Conservation (phyloP, 768 basidiomycete genomes). For the Phylloporus arenicola region DNA sequence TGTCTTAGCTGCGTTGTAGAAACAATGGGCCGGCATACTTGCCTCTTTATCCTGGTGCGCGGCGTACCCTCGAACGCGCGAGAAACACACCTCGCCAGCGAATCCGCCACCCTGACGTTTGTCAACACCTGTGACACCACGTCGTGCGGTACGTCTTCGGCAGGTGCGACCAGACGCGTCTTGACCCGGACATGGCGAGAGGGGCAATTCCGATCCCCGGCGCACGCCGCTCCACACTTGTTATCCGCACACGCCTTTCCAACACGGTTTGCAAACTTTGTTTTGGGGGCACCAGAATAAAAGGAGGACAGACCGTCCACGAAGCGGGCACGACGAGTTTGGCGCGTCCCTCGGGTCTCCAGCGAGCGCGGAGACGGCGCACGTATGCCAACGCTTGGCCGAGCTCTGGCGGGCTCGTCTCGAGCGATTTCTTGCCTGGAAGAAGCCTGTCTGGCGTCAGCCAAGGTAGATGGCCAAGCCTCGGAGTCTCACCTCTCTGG, state of each 20-base stretch:
- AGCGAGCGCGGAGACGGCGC: constrained; percentile 18
- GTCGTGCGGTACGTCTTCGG: constrained; percentile 9
- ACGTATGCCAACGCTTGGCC: constrained; percentile 18
- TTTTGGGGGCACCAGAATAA: not conserved
- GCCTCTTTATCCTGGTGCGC: constrained; percentile 10
- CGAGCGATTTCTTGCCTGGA: constrained; percentile 6
- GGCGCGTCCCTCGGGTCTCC: constrained; percentile 13
- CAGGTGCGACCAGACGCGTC: not conserved
- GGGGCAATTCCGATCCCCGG: constrained; percentile 7
- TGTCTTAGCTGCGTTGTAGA: constrained; percentile 2
- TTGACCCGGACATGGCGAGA: constrained; percentile 15
- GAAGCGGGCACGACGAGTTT: constrained; percentile 18
- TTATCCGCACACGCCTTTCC: constrained; percentile 8
- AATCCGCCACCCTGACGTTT: not conserved
- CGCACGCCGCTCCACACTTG: not conserved
- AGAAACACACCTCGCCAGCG: constrained; percentile 7
- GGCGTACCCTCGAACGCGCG: constrained; percentile 16
- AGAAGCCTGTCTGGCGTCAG: constrained; percentile 9
- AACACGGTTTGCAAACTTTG: not conserved
- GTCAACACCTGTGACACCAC: constrained; percentile 10
- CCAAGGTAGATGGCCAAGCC: not conserved
- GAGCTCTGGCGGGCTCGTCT: constrained; percentile 14
- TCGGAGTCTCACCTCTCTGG: constrained; percentile 7
- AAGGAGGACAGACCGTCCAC: constrained; percentile 22
- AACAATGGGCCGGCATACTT: constrained; percentile 4